phyloP scores from a whole-genome alignment of 1,284 basidiomycete species.

The Exobasidium cylindrosporum region DNA sequence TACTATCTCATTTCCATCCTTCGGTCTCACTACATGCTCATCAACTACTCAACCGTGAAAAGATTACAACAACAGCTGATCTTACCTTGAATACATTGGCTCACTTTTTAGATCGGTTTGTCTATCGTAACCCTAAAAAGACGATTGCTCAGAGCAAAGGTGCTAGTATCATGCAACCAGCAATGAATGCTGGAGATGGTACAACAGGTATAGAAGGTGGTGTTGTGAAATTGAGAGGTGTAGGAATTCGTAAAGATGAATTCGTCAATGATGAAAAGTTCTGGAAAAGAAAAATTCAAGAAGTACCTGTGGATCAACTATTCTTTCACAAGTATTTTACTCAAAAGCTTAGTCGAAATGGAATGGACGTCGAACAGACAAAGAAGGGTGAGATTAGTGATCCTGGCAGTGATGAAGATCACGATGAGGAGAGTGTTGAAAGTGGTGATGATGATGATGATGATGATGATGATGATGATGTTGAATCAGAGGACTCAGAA shows the following conservation, averaged over 20 bases:
- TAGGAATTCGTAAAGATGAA: constrained; percentile 54
- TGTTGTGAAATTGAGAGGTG: constrained; percentile 71
- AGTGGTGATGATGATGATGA: constrained; percentile 55
- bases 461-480: constrained; percentile 29
- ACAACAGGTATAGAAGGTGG: constrained; percentile 59
- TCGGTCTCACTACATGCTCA: constrained; percentile 80
- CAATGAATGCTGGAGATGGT: constrained; percentile 59
- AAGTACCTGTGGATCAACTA: constrained; percentile 80
- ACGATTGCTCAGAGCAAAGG: constrained; percentile 70
- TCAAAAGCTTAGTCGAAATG: constrained; percentile 41
- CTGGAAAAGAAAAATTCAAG: constrained; percentile 69
- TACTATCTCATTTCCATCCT: constrained; percentile 83
- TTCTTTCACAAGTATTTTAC: constrained; percentile 55
- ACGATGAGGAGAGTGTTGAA: constrained; percentile 64
- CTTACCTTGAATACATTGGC: constrained; percentile 88
- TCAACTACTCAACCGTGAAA: constrained; percentile 70
- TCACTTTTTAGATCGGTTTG: constrained; percentile 83
- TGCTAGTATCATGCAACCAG: constrained; percentile 81
- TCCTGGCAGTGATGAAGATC: constrained; percentile 58
- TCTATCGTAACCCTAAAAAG: constrained; percentile 96
- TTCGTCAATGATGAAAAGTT: constrained; percentile 77
- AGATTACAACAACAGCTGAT: constrained; percentile 76
- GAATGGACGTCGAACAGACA: constrained; percentile 14
- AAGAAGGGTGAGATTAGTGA: constrained; percentile 10
- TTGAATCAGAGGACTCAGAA: constrained; percentile 34